Evolutionary conservation across 208 protist genomes (phyloP).

Genomic region (Crithidia thermophila): DNA sequence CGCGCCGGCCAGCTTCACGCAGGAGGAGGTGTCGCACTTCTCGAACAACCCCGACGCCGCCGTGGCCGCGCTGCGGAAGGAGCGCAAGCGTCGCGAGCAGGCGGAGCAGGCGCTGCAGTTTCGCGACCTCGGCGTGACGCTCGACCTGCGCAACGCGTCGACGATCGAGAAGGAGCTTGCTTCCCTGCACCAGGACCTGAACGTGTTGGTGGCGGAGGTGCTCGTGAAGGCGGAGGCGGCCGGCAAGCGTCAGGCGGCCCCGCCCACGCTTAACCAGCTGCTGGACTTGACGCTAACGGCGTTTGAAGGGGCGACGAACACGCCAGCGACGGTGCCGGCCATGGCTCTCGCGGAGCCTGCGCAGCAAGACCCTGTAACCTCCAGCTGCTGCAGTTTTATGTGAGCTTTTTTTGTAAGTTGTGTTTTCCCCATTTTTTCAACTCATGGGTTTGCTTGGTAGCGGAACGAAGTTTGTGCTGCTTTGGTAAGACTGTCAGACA

Average conservation of each 20-base stretch:
- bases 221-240: conserved; percentile 52
- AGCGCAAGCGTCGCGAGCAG: conserved; percentile 50
- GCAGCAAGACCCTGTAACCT: conserved; percentile 23
- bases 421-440: conserved; percentile 1
- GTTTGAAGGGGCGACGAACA: conserved; percentile 44
- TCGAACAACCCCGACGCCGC: conserved; percentile 27
- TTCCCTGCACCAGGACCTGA: conserved; percentile 61
- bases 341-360: conserved; percentile 50
- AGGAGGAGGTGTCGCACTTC: conserved; percentile 19
- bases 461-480: not conserved
- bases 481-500: not conserved
- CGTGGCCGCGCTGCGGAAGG: conserved; percentile 37
- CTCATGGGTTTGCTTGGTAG: conserved; percentile 6
- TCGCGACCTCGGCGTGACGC: conserved; percentile 41
- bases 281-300: conserved; percentile 65
- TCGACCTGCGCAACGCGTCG: conserved; percentile 52
- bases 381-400: conserved; percentile 49
- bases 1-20: not conserved
- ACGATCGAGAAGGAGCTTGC: conserved; percentile 55
- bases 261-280: conserved; percentile 62
- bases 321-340: conserved; percentile 43
- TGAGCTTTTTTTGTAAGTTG: conserved; percentile 17
- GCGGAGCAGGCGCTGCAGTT: conserved; percentile 62
- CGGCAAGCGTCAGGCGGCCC: conserved; percentile 17
- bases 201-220: conserved; percentile 67